Evolutionary conservation across 495 filamentous ascomycete species (phyloP).

Genomic region (Neurospora sp.): DNA sequence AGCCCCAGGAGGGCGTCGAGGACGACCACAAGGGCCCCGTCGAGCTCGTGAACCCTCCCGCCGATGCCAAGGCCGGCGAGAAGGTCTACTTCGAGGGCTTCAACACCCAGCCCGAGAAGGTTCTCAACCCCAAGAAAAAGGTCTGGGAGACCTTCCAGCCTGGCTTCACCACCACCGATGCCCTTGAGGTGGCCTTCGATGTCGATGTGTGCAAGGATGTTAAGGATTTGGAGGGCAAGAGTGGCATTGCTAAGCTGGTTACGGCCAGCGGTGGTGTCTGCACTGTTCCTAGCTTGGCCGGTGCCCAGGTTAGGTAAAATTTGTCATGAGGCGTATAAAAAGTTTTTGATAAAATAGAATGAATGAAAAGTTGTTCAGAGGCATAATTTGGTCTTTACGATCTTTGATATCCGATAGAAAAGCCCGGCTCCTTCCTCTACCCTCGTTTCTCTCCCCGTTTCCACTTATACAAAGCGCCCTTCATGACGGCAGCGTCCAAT

Average conservation of each 20-base stretch:
- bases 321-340: slow-evolving; percentile 7
- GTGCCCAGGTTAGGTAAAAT: slow-evolving; percentile 57
- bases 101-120: slow-evolving; percentile 80
- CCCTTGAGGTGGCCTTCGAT: slow-evolving; percentile 62
- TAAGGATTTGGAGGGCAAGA: slow-evolving; percentile 46
- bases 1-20: slow-evolving; percentile 61
- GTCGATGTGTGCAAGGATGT: slow-evolving; percentile 38
- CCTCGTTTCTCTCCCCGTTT: too few species aligned
- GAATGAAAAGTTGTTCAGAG: not conserved
- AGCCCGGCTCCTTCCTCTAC: too few species aligned
- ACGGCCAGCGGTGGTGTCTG: slow-evolving; percentile 63
- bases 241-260: slow-evolving; percentile 56
- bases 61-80: slow-evolving; percentile 70
- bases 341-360: slow-evolving; percentile 4
- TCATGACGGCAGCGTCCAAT: too few species aligned
- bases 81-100: slow-evolving; percentile 90
- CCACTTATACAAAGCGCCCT: too few species aligned
- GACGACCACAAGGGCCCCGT: slow-evolving; percentile 85
- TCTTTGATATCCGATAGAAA: not conserved
- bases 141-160: slow-evolving; percentile 93
- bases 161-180: slow-evolving; percentile 78
- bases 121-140: slow-evolving; percentile 98
- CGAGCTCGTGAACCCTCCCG: slow-evolving; percentile 82
- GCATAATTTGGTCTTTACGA: not conserved
- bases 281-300: slow-evolving; percentile 61